Percentiles rank a stretch among this genome's conserved stretches.
phyloP scores from a whole-genome alignment of 306 rosid species.

The Macrotyloma uniflorum region DNA sequence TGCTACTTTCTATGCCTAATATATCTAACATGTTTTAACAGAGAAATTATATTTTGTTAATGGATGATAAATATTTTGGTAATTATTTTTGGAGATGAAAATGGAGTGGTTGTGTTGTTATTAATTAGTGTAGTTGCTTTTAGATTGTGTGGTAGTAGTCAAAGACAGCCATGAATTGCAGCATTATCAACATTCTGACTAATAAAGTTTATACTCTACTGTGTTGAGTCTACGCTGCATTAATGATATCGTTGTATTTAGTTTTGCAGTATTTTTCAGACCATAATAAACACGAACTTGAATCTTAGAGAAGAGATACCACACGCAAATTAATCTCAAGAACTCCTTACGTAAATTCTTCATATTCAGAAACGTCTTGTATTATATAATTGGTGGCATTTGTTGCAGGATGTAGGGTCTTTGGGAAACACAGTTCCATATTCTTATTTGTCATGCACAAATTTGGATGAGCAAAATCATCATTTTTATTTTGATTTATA shows the following conservation, averaged over 20 bases:
- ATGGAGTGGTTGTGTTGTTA: background rate
- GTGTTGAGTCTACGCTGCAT: background rate
- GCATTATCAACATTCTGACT: background rate
- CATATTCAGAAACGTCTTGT: background rate
- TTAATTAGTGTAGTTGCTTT: background rate
- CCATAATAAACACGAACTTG: background rate
- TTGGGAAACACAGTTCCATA: conserved; percentile 29
- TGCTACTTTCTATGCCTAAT: background rate
- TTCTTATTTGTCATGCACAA: conserved; percentile 20
- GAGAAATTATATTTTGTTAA: background rate
- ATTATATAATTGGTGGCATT: background rate
- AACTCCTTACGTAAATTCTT: background rate
- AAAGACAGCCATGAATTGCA: background rate
- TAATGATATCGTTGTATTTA: conserved; percentile 1
- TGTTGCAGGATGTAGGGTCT: conserved; percentile 35
- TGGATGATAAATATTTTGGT: too few species aligned
- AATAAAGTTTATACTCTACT: background rate
- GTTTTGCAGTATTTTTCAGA: background rate
- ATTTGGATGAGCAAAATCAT: background rate
- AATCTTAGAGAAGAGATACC: background rate
- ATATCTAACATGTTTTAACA: background rate
- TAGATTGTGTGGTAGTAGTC: background rate
- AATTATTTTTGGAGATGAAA: background rate
- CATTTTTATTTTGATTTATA: background rate
- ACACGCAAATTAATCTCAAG: background rate